A percentile compares a stretch with the other conserved stretches of the same genome.
Conservation (phyloP, 1,139 yeast species). For the Debaryomyces sp. region DNA sequence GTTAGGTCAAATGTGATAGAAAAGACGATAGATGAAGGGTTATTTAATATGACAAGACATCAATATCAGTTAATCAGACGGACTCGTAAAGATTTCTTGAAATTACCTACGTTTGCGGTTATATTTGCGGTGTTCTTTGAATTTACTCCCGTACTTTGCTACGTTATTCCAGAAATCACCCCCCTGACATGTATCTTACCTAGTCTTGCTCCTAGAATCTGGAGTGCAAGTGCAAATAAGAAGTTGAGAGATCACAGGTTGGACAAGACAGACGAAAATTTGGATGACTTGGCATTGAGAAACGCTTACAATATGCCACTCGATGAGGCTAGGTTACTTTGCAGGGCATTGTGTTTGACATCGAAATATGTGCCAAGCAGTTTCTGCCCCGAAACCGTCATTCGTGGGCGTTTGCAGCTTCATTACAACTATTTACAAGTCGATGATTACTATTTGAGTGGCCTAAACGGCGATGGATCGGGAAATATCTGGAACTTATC, state of each 20-base stretch:
- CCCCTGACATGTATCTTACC: conserved; percentile 75
- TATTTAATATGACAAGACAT: conserved; percentile 48
- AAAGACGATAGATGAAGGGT: conserved; percentile 11
- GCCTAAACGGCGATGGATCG: conserved; percentile 33
- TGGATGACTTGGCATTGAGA: conserved; percentile 28
- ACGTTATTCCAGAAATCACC: conserved; percentile 59
- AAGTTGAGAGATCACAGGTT: conserved; percentile 12
- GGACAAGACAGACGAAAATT: conserved; percentile 10
- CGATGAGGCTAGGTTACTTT: conserved; percentile 35
- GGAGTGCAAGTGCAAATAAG: conserved; percentile 22
- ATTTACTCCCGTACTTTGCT: conserved; percentile 61
- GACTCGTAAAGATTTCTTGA: conserved; percentile 56
- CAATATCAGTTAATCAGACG: conserved; percentile 61
- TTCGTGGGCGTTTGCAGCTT: conserved; percentile 41
- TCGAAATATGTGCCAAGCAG: conserved; percentile 41
- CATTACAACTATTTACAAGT: conserved; percentile 49
- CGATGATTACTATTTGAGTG: conserved; percentile 53
- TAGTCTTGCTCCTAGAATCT: conserved; percentile 41
- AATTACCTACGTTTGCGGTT: conserved; percentile 65
- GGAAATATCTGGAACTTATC: conserved; percentile 53
- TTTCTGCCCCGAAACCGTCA: conserved; percentile 38
- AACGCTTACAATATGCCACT: conserved; percentile 49
- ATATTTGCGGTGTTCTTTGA: conserved; percentile 64
- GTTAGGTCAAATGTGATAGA: conserved; percentile 18
- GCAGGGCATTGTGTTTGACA: conserved; percentile 38